These are phyloP conservation scores for Stagonosporopsis vannaccii DNA, from an alignment of 2,329 filamentous ascomycete species.

Conservation along the genomic window DNA sequence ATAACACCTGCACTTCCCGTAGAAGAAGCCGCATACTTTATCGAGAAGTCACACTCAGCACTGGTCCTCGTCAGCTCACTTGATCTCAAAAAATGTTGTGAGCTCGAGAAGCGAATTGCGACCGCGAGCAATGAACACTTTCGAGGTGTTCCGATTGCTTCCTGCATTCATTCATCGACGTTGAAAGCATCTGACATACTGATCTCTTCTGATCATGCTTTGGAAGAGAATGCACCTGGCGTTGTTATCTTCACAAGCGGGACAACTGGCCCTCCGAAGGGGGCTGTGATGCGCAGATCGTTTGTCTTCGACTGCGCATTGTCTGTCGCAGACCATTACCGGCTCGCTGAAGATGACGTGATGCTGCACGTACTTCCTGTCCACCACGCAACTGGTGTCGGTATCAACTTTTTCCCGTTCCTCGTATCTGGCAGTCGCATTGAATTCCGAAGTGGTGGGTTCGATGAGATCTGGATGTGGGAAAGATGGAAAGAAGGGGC, in stretches of 20 bases:
- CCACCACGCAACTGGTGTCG: slow-evolving; percentile 47
- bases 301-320: slow-evolving; percentile 49
- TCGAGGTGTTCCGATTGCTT: slow-evolving; percentile 47
- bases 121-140: slow-evolving; percentile 44
- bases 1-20: slow-evolving; percentile 53
- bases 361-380: slow-evolving; percentile 47
- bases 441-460: slow-evolving; percentile 47
- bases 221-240: slow-evolving; percentile 51
- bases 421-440: slow-evolving; percentile 43
- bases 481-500: slow-evolving; percentile 44
- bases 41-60: slow-evolving; percentile 50
- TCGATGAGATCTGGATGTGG: slow-evolving; percentile 48
- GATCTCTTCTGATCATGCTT: slow-evolving; percentile 51
- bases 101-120: slow-evolving; percentile 35
- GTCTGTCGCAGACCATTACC: slow-evolving; percentile 45
- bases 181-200: slow-evolving; percentile 46
- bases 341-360: slow-evolving; percentile 41
- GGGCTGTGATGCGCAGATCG: slow-evolving; percentile 54
- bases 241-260: slow-evolving; percentile 59
- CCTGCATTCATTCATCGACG: slow-evolving; percentile 40
- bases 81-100: slow-evolving; percentile 41
- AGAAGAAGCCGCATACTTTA: slow-evolving; percentile 56
- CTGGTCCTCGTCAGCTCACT: slow-evolving; percentile 50
- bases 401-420: slow-evolving; percentile 48
- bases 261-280: slow-evolving; percentile 56